phyloP scores from a whole-genome alignment of 2,329 filamentous ascomycete genomes.

The Canariomyces notabilis region DNA sequence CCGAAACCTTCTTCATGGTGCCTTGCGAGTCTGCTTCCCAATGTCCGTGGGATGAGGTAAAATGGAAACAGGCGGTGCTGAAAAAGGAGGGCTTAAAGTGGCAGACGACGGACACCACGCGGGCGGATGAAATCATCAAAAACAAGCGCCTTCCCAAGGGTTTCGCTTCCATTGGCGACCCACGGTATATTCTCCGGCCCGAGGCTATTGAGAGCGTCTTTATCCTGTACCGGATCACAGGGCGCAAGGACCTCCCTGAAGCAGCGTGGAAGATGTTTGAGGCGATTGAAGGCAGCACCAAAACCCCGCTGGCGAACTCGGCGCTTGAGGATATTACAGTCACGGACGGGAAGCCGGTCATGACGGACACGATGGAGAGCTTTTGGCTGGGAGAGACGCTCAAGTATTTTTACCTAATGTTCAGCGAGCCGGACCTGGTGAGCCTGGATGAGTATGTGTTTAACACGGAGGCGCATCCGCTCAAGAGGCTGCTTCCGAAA shows the following conservation, averaged over 20 bases:
- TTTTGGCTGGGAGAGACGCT: constrained; percentile 28
- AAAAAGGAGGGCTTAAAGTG: constrained; percentile 32
- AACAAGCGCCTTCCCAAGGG: constrained; percentile 42
- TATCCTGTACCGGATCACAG: constrained; percentile 49
- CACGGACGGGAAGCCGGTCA: constrained; percentile 19
- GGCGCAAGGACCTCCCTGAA: constrained; percentile 42
- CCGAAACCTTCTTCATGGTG: constrained; percentile 37
- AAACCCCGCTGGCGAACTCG: constrained; percentile 44
- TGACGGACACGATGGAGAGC: constrained; percentile 39
- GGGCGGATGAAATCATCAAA: constrained; percentile 6
- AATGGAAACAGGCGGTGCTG: constrained; percentile 14
- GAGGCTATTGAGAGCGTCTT: constrained; percentile 40
- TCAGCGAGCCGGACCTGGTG: constrained; percentile 26
- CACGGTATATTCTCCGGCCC: constrained; percentile 43
- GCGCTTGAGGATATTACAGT: constrained; percentile 46
- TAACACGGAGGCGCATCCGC: constrained; percentile 27
- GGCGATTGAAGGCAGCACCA: constrained; percentile 40
- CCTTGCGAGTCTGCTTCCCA: constrained; percentile 37
- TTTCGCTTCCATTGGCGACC: constrained; percentile 53
- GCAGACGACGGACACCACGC: background rate
- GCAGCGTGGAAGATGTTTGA: constrained; percentile 51
- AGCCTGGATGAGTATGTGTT: constrained; percentile 26
- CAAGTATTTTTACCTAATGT: constrained; percentile 27
- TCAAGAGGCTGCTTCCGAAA: no score
- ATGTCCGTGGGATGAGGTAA: constrained; percentile 49